Percentiles rank a stretch among this genome's conserved stretches.
These are phyloP conservation scores for Proliferodiscus dingleyae DNA, from an alignment of 2,329 filamentous ascomycete species.

Conservation along the genomic window DNA sequence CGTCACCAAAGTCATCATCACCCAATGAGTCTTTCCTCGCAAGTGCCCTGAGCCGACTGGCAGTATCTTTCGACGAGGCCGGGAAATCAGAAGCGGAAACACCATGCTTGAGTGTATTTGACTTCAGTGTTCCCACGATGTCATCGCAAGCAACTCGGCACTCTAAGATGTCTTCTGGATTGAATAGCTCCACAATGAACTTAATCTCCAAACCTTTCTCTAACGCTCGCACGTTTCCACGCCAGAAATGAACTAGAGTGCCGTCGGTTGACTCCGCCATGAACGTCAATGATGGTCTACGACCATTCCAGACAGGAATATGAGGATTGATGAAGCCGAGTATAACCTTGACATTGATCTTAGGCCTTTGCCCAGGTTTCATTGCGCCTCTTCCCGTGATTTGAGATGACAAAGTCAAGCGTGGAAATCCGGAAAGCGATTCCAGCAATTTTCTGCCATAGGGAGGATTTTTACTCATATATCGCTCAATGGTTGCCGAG, in stretches of 20 bases:
- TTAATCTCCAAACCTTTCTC: slow-evolving; percentile 51
- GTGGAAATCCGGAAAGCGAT: slow-evolving; percentile 65
- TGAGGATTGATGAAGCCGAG: slow-evolving; percentile 69
- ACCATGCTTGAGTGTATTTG: slow-evolving; percentile 23
- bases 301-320: slow-evolving; percentile 58
- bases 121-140: slow-evolving; percentile 56
- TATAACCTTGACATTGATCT: slow-evolving; percentile 59
- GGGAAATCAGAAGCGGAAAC: slow-evolving; percentile 34
- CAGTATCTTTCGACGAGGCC: background rate
- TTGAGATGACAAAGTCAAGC: slow-evolving; percentile 39
- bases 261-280: slow-evolving; percentile 69
- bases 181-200: slow-evolving; percentile 52
- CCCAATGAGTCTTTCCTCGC: background rate
- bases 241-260: slow-evolving; percentile 62
- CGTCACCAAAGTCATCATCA: slow-evolving; percentile 25
- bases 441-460: slow-evolving; percentile 69
- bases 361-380: slow-evolving; percentile 40
- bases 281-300: slow-evolving; percentile 65
- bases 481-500: slow-evolving; percentile 67
- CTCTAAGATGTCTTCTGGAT: slow-evolving; percentile 52
- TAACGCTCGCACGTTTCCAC: slow-evolving; percentile 59
- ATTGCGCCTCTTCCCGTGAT: slow-evolving; percentile 25
- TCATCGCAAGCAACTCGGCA: slow-evolving; percentile 80
- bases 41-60: background rate
- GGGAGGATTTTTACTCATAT: slow-evolving; percentile 75